Conservation (phyloP, 306 rosid species). For the Cucumis hystrix region DNA sequence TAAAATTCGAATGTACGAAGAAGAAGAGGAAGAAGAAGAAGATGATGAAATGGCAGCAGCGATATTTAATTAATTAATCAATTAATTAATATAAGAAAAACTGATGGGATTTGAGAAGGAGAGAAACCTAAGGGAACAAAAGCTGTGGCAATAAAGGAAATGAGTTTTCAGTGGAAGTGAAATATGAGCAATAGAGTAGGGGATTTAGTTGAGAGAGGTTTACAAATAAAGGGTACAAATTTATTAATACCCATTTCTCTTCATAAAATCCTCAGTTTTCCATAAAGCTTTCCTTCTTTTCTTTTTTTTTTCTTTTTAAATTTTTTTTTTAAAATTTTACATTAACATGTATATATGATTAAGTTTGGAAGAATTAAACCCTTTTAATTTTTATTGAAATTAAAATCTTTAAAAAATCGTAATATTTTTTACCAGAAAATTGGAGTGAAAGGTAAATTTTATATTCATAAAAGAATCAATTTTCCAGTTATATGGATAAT, state of each 20-base stretch:
- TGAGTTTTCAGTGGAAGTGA: not conserved
- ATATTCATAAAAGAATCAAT: too few relatives aligned
- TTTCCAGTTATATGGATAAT: too few relatives aligned
- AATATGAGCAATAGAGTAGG: not conserved
- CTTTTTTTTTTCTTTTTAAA: too few relatives aligned
- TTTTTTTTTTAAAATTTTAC: too few relatives aligned
- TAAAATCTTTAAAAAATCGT: too few relatives aligned
- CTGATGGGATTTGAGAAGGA: not conserved
- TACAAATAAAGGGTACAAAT: not conserved
- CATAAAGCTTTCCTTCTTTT: too few relatives aligned
- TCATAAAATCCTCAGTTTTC: not conserved
- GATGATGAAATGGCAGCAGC: not conserved
- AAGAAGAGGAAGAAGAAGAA: not conserved
- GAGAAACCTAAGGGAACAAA: not conserved
- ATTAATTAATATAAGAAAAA: not conserved
- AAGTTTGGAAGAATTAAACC: too few relatives aligned
- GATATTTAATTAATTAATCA: not conserved
- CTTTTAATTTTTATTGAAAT: too few relatives aligned
- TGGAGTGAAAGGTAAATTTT: too few relatives aligned
- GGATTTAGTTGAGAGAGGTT: not conserved
- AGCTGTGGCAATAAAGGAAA: not conserved
- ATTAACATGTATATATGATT: too few relatives aligned
- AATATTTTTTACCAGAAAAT: too few relatives aligned
- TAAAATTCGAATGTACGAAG: not conserved
- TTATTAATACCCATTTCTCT: not conserved